Percentiles rank a stretch among this genome's conserved stretches.
phyloP scores from a whole-genome alignment of 2,329 filamentous ascomycete genomes.

The Fusarium acutatum region DNA sequence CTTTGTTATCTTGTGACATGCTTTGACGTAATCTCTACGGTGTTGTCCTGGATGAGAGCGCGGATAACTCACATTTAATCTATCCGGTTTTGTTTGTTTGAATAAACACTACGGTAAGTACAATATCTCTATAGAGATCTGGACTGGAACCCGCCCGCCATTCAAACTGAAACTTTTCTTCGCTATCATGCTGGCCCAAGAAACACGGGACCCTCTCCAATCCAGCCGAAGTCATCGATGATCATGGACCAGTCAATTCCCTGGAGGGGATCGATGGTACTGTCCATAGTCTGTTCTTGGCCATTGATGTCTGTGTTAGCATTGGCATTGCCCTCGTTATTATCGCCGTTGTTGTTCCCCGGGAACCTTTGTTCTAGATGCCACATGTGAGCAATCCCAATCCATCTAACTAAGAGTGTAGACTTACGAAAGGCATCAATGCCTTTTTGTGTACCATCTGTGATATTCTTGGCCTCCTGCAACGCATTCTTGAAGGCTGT shows the following conservation, averaged over 20 bases:
- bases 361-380: neutral
- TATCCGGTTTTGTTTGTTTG: neutral
- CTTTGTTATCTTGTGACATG: neutral
- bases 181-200: conserved; percentile 40
- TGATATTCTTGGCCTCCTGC: conserved; percentile 48
- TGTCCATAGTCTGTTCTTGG: conserved; percentile 32
- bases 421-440: conserved; percentile 45
- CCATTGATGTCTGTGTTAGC: conserved; percentile 1
- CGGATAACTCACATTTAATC: neutral
- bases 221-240: conserved; percentile 61
- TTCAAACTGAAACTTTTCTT: neutral
- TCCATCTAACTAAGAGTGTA: neutral
- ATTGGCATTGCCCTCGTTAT: neutral
- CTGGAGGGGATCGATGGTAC: conserved; percentile 49
- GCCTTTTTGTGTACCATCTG: conserved; percentile 43
- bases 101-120: neutral
- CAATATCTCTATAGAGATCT: neutral
- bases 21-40: neutral
- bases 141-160: neutral
- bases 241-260: conserved; percentile 61
- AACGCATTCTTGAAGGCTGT: conserved; percentile 55
- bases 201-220: conserved; percentile 43
- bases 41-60: neutral
- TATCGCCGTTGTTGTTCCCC: neutral
- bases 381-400: neutral